These are phyloP conservation scores for Amanita inopinata DNA, from an alignment of 768 basidiomycete genomes.

Conservation along the genomic window DNA sequence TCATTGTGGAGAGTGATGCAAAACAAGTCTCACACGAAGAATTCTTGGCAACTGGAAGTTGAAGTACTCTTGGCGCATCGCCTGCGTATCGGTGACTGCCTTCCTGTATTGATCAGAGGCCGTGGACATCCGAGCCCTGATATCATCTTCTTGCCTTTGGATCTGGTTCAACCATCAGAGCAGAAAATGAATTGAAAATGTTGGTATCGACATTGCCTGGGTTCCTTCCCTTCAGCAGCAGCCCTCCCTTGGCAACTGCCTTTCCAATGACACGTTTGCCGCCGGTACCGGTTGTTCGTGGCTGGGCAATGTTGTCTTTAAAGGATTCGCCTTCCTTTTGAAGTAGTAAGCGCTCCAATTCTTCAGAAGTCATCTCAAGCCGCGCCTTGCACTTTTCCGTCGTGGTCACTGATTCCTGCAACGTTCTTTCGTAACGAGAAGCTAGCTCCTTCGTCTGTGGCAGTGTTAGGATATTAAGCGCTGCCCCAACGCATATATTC, in stretches of 20 bases:
- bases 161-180: slow-evolving; percentile 36
- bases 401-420: slow-evolving; percentile 77
- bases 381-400: slow-evolving; percentile 88
- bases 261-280: slow-evolving; percentile 84
- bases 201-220: slow-evolving; percentile 60
- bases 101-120: slow-evolving; percentile 88
- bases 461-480: neutral
- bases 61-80: slow-evolving; percentile 93
- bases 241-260: slow-evolving; percentile 83
- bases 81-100: slow-evolving; percentile 81
- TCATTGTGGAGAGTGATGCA: neutral
- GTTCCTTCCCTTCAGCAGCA: slow-evolving; percentile 87
- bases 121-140: slow-evolving; percentile 72
- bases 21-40: slow-evolving; percentile 57
- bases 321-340: slow-evolving; percentile 93
- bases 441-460: slow-evolving; percentile 87
- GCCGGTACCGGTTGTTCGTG: slow-evolving; percentile 46
- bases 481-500: slow-evolving; percentile 12
- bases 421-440: slow-evolving; percentile 73
- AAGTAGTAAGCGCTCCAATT: slow-evolving; percentile 83
- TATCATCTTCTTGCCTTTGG: slow-evolving; percentile 91
- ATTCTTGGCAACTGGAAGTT: slow-evolving; percentile 94
- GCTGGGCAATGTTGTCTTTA: slow-evolving; percentile 69
- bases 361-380: slow-evolving; percentile 85
- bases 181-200: slow-evolving; percentile 1